These are phyloP conservation scores for Apiospora rasikravindrae DNA, from an alignment of 2,329 filamentous ascomycete species.

Conservation along the genomic window DNA sequence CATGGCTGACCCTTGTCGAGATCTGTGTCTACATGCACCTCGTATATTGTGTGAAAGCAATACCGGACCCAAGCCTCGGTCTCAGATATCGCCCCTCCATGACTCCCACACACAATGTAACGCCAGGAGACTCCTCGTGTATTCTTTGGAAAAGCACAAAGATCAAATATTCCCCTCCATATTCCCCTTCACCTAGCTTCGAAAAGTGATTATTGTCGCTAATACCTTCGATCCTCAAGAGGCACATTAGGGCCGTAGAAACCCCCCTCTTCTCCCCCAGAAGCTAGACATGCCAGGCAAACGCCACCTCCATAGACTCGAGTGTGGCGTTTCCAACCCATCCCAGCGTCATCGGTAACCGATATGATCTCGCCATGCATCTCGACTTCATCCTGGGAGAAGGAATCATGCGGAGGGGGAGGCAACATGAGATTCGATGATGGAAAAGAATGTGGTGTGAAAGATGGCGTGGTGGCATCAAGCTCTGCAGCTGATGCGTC, in stretches of 20 bases:
- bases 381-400: constrained; percentile 44
- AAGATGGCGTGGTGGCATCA: constrained; percentile 36
- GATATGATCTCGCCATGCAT: constrained; percentile 58
- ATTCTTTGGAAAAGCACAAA: neutral
- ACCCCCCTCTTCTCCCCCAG: constrained; percentile 50
- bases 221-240: constrained; percentile 54
- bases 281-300: constrained; percentile 60
- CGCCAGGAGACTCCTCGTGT: neutral
- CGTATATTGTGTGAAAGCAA: neutral
- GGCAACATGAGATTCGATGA: constrained; percentile 54
- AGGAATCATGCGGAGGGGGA: constrained; percentile 48
- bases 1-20: neutral
- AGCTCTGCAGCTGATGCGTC: constrained; percentile 24
- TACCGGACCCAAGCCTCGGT: neutral
- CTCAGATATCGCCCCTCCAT: neutral
- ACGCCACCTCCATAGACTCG: constrained; percentile 64
- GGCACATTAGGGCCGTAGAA: constrained; percentile 62
- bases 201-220: neutral
- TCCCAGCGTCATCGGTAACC: constrained; percentile 51
- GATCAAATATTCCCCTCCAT: neutral
- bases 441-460: constrained; percentile 56
- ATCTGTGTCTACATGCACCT: neutral
- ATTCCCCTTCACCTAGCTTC: neutral
- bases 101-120: neutral
- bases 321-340: constrained; percentile 62